Evolutionary conservation across 208 protist species (phyloP).

Genomic region (Leishmania turanica): DNA sequence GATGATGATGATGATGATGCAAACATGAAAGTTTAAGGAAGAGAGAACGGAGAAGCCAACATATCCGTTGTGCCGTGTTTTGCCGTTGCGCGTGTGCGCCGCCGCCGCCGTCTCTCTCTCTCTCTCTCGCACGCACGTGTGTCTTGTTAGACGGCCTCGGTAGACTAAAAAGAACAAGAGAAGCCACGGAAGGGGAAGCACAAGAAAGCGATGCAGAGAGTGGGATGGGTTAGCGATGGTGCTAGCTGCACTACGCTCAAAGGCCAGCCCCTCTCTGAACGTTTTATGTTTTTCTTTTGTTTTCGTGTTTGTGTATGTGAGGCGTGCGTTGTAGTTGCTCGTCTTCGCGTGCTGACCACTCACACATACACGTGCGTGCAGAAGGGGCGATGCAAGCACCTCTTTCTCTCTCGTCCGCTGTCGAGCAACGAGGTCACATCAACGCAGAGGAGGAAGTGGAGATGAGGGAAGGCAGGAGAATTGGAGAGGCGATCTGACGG

Average conservation of each 20-base stretch:
- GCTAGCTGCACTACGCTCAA: background rate
- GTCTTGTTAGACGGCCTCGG: no score
- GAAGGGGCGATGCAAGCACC: background rate
- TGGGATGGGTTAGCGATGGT: background rate
- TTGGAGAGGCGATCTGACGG: background rate
- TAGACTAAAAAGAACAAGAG: background rate
- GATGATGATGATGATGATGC: no score
- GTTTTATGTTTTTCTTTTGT: background rate
- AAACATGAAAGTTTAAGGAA: background rate
- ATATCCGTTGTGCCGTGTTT: background rate
- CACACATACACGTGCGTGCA: background rate
- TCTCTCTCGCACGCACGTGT: background rate
- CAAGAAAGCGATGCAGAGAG: background rate
- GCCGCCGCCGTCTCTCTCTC: no score
- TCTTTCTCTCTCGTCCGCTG: background rate
- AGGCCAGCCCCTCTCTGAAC: background rate
- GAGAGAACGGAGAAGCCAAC: background rate
- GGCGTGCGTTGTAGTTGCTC: background rate
- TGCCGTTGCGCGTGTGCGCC: background rate
- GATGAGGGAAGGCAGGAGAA: background rate
- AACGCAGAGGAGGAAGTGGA: background rate
- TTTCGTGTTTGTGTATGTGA: background rate
- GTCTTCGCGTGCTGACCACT: background rate
- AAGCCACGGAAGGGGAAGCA: background rate
- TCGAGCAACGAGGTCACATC: background rate